These are phyloP conservation scores for Prunus campanulata DNA, from an alignment of 306 rosid genomes.

Conservation along the genomic window DNA sequence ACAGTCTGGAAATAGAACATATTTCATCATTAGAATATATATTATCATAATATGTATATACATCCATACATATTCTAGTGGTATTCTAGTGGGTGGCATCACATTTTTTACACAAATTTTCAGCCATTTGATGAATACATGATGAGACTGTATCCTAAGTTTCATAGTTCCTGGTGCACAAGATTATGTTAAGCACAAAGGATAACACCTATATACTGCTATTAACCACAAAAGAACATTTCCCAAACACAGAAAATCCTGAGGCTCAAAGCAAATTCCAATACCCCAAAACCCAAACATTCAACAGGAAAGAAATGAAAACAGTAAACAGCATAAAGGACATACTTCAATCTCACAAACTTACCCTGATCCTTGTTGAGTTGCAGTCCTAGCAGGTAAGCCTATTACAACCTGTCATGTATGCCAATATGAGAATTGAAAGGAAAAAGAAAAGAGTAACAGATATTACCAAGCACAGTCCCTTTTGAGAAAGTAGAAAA, in stretches of 20 bases:
- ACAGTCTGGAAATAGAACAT: neutral
- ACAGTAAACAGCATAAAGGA: neutral
- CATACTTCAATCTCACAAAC: neutral
- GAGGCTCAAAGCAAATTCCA: neutral
- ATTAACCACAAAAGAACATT: too few relatives aligned
- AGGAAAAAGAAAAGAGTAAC: neutral
- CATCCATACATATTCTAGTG: too few relatives aligned
- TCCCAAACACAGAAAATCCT: neutral
- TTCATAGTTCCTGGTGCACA: too few relatives aligned
- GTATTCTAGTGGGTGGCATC: too few relatives aligned
- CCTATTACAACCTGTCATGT: neutral
- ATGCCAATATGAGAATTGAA: neutral
- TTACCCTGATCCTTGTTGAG: slow-evolving; percentile 1
- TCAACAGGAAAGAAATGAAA: neutral
- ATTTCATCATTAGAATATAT: too few relatives aligned
- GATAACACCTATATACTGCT: too few relatives aligned
- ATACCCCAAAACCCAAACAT: neutral
- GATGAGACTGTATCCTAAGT: too few relatives aligned
- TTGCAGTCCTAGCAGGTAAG: neutral
- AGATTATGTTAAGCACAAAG: too few relatives aligned
- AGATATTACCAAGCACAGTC: neutral
- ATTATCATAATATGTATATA: too few relatives aligned
- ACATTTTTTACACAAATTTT: too few relatives aligned
- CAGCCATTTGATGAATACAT: too few relatives aligned
- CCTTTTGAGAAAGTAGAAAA: neutral